Evolutionary conservation across 148 eudicot genomes (phyloP).

Genomic region (Diospyros lotus): DNA sequence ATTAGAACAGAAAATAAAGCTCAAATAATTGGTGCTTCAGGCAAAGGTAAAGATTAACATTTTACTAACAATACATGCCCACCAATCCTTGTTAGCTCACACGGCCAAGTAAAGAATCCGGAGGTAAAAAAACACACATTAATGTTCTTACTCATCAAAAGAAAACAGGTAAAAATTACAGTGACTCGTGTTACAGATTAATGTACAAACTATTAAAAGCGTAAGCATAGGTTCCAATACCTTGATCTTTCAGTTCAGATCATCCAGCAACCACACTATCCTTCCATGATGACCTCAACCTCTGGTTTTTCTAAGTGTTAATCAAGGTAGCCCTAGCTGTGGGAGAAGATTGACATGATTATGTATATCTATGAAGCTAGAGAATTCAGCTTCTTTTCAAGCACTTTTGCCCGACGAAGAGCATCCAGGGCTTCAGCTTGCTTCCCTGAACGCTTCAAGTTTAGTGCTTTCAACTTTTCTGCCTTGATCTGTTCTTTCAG

Average conservation of each 20-base stretch:
- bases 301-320: background rate
- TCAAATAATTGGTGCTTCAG: too few species aligned
- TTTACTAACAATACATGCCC: too few species aligned
- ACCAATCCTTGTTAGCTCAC: too few species aligned
- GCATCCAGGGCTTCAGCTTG: conserved; percentile 86
- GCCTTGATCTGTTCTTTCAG: conserved; percentile 75
- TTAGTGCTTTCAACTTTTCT: conserved; percentile 70
- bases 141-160: background rate
- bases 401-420: conserved; percentile 60
- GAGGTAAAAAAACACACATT: too few species aligned
- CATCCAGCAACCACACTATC: background rate
- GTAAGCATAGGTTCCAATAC: background rate
- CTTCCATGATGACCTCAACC: background rate
- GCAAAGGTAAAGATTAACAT: too few species aligned
- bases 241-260: background rate
- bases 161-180: background rate
- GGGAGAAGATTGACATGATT: background rate
- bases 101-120: too few species aligned
- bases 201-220: background rate
- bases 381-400: conserved; percentile 45
- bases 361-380: conserved; percentile 17
- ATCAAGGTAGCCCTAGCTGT: background rate
- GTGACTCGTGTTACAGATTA: background rate
- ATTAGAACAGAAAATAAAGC: too few species aligned
- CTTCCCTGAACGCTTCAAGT: conserved; percentile 77